Conservation (phyloP, 2,329 filamentous ascomycete species). For the Emergomyces pasteurianus region DNA sequence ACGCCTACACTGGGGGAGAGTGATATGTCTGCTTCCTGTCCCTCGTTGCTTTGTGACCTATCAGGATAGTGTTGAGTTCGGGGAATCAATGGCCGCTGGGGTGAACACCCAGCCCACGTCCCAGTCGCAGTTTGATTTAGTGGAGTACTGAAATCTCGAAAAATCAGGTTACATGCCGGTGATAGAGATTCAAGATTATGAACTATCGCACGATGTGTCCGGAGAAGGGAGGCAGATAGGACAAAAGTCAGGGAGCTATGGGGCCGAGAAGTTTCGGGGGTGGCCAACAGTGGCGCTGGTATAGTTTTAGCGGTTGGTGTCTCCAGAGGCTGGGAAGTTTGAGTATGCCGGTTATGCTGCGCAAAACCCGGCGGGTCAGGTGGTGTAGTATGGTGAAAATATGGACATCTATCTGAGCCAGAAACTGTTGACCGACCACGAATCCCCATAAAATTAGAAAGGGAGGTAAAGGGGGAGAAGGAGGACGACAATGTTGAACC, state of each 20-base stretch:
- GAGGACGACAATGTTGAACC: neutral
- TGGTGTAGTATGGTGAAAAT: constrained; percentile 12
- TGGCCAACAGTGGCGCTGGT: neutral
- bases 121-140: neutral
- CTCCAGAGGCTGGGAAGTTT: neutral
- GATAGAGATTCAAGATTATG: constrained; percentile 8
- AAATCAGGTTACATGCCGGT: constrained; percentile 9
- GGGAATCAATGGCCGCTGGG: neutral
- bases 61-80: constrained; percentile 36
- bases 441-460: constrained; percentile 42
- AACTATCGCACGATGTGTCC: constrained; percentile 14
- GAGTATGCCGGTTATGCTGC: neutral
- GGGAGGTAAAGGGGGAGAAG: constrained; percentile 25
- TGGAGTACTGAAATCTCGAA: constrained; percentile 11
- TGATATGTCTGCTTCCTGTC: constrained; percentile 51
- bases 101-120: neutral
- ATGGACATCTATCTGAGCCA: constrained; percentile 16
- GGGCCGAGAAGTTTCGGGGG: neutral
- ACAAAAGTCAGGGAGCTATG: constrained; percentile 18
- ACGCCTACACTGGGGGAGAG: constrained; percentile 58
- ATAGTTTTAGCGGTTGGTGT: neutral
- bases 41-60: constrained; percentile 4
- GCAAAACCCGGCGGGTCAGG: neutral
- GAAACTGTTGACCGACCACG: constrained; percentile 26
- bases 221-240: constrained; percentile 18